Evolutionary conservation across 768 basidiomycete genomes (phyloP).

Genomic region (Psilocybe sp.): DNA sequence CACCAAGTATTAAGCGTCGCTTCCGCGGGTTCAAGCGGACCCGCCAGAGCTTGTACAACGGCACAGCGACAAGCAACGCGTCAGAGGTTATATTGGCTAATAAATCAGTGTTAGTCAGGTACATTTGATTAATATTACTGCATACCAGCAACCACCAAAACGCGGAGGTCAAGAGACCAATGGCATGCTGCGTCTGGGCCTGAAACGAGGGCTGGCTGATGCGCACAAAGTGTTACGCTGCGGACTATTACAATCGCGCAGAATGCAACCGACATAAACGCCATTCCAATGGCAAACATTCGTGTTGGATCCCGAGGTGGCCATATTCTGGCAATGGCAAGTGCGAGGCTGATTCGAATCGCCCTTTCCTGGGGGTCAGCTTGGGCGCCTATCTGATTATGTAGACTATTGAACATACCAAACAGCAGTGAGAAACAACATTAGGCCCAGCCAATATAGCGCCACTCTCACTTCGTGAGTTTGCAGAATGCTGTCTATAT

Average conservation of each 20-base stretch:
- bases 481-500: conserved; percentile 9
- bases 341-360: conserved; percentile 12
- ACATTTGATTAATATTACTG: too few species aligned
- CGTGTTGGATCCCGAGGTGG: conserved; percentile 8
- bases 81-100: conserved; percentile 13
- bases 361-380: background rate
- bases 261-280: conserved; percentile 6
- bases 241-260: conserved; percentile 6
- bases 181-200: conserved; percentile 1
- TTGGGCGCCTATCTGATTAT: too few species aligned
- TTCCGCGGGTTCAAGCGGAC: conserved; percentile 11
- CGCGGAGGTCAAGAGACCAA: conserved; percentile 6
- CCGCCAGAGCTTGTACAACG: conserved; percentile 14
- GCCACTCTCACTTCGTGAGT: conserved; percentile 3
- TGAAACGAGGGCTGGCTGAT: background rate
- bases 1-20: conserved; percentile 11
- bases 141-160: background rate
- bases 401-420: conserved; percentile 1
- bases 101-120: background rate
- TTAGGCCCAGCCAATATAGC: conserved; percentile 9
- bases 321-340: conserved; percentile 16
- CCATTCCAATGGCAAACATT: conserved; percentile 11
- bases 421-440: conserved; percentile 8
- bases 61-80: conserved; percentile 9
- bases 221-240: conserved; percentile 6